phyloP scores from a whole-genome alignment of 129 eudicot species.

The Daucus carota region DNA sequence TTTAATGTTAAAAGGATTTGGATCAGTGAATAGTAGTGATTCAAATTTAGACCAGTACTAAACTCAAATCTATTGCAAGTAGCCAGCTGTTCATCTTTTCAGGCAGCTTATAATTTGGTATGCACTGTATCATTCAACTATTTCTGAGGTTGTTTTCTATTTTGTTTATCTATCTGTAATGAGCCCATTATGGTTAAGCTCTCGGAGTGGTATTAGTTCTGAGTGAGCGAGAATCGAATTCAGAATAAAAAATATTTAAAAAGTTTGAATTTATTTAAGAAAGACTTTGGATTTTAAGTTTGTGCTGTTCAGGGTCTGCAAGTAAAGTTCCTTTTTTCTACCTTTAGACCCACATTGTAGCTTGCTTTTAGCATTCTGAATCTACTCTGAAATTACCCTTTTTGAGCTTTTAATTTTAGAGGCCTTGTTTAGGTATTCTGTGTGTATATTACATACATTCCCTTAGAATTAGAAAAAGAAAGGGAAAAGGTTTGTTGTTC shows the following conservation, averaged over 20 bases:
- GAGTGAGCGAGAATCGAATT: too few species aligned
- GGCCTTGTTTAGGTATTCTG: neutral
- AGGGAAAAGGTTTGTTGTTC: neutral
- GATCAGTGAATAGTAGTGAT: too few species aligned
- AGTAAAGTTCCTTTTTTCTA: neutral
- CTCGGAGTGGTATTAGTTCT: too few species aligned
- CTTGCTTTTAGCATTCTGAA: neutral
- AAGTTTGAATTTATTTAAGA: too few species aligned
- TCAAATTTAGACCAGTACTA: too few species aligned
- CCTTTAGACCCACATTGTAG: slow-evolving; percentile 7
- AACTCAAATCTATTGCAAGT: neutral
- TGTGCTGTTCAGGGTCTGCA: neutral
- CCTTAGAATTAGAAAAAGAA: neutral
- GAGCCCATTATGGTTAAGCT: neutral
- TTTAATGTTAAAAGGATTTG: too few species aligned
- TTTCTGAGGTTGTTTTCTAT: too few species aligned
- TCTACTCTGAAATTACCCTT: too few species aligned
- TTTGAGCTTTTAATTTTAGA: too few species aligned
- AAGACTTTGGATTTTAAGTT: neutral
- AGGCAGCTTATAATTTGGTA: neutral
- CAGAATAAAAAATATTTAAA: too few species aligned
- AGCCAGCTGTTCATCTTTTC: neutral
- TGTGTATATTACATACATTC: neutral
- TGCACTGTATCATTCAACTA: neutral
- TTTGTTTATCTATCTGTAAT: neutral